phyloP scores from a whole-genome alignment of 177 flowering plant genomes.

The Vitis hybrid region DNA sequence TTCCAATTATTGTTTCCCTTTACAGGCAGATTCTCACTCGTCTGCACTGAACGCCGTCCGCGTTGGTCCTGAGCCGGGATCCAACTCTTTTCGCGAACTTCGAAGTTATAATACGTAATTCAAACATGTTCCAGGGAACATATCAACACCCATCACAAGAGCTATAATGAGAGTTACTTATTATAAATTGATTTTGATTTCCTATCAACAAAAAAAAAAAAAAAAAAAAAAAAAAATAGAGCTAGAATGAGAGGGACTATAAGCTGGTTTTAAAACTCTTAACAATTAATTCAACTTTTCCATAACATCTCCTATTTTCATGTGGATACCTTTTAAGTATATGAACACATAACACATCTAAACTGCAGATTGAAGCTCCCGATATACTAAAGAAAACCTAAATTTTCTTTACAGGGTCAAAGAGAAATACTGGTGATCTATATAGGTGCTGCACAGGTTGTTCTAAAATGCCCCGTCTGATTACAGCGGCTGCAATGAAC shows the following conservation, averaged over 20 bases:
- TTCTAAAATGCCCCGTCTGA: slow-evolving; percentile 28
- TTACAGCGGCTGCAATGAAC: slow-evolving; percentile 32
- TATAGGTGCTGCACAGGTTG: slow-evolving; percentile 20
- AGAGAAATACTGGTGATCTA: slow-evolving; percentile 6
- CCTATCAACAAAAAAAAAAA: too few species aligned
- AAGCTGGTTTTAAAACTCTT: background rate
- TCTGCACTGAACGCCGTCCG: too few species aligned
- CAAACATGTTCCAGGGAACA: background rate
- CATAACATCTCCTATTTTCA: background rate
- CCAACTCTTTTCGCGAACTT: too few species aligned
- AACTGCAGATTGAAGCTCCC: background rate
- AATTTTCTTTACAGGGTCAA: background rate
- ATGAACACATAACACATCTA: background rate
- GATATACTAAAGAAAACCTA: background rate
- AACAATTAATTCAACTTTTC: background rate
- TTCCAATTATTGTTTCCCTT: too few species aligned
- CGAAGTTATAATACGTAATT: too few species aligned
- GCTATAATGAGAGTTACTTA: background rate
- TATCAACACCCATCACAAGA: background rate
- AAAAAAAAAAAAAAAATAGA: background rate
- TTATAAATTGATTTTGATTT: too few species aligned
- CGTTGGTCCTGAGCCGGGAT: too few species aligned
- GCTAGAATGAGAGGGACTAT: background rate
- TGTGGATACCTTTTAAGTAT: background rate
- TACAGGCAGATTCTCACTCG: too few species aligned